Conservation (phyloP, 495 filamentous ascomycete species). For the Talaromyces liani region DNA sequence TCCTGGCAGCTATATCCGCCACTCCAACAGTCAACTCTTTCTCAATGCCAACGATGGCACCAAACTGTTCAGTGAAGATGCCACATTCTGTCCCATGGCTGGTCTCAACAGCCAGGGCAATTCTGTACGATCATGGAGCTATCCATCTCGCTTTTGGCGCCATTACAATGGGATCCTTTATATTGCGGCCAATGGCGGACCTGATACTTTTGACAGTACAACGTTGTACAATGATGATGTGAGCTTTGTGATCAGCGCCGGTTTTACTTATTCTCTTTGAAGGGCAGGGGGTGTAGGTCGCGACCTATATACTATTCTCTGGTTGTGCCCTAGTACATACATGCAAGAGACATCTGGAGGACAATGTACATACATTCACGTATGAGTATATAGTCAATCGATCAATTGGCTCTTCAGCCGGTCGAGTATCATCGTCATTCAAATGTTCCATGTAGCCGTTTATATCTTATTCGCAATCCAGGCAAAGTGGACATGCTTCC, state of each 20-base stretch:
- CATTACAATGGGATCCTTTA: conserved; percentile 41
- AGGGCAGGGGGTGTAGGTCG: no score
- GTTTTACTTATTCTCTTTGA: conserved; percentile 26
- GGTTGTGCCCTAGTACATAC: no score
- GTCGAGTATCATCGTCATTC: no score
- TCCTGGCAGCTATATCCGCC: conserved; percentile 46
- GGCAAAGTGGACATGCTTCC: background rate
- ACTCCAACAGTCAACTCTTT: conserved; percentile 38
- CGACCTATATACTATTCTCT: no score
- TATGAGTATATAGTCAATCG: no score
- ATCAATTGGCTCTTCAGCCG: no score
- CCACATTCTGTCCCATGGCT: conserved; percentile 45
- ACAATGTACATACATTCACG: no score
- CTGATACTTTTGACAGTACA: conserved; percentile 39
- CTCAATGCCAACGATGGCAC: conserved; percentile 40
- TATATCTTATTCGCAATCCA: background rate
- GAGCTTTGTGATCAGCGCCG: conserved; percentile 35
- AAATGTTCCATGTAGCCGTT: no score
- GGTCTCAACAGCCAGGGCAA: conserved; percentile 39
- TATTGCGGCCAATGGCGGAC: conserved; percentile 44
- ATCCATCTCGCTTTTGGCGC: conserved; percentile 49
- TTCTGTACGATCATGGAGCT: conserved; percentile 46
- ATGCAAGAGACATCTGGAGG: no score
- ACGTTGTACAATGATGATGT: conserved; percentile 43
- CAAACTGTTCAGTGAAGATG: conserved; percentile 45